These are phyloP conservation scores for Harrya chromipes DNA, from an alignment of 768 basidiomycete species.

Conservation along the genomic window DNA sequence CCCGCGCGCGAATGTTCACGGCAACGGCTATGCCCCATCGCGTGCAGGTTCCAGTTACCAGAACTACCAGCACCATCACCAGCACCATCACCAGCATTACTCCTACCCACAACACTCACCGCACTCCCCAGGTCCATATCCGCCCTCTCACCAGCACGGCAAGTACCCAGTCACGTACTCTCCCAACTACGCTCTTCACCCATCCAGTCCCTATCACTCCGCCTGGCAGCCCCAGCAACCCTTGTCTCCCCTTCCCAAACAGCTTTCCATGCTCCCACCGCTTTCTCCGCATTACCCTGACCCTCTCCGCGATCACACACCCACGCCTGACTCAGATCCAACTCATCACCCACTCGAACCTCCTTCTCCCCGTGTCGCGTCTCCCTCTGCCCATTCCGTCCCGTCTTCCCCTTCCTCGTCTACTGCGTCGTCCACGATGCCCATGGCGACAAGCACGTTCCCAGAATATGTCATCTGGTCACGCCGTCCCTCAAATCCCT, in stretches of 20 bases:
- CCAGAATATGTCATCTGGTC: conserved; percentile 68
- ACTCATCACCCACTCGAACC: conserved; percentile 1
- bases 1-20: conserved; percentile 34
- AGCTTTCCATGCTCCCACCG: conserved; percentile 49
- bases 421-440: neutral
- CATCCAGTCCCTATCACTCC: conserved; percentile 34
- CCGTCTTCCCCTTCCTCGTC: conserved; percentile 5
- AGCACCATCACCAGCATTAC: conserved; percentile 35
- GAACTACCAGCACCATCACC: conserved; percentile 32
- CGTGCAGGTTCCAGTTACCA: conserved; percentile 39
- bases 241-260: conserved; percentile 62
- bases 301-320: neutral
- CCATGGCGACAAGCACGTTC: neutral
- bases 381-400: neutral
- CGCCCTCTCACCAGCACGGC: conserved; percentile 31
- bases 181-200: conserved; percentile 17
- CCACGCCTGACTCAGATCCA: conserved; percentile 4
- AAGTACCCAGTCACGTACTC: conserved; percentile 38
- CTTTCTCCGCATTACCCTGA: conserved; percentile 7
- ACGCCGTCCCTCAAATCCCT: conserved; percentile 62
- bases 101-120: conserved; percentile 30
- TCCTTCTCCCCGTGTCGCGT: conserved; percentile 18
- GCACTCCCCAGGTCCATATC: conserved; percentile 27
- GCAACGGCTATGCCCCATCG: conserved; percentile 35
- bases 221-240: conserved; percentile 47